Conservation (phyloP, 257 asterid genomes). For the Capsicum pubescens region DNA sequence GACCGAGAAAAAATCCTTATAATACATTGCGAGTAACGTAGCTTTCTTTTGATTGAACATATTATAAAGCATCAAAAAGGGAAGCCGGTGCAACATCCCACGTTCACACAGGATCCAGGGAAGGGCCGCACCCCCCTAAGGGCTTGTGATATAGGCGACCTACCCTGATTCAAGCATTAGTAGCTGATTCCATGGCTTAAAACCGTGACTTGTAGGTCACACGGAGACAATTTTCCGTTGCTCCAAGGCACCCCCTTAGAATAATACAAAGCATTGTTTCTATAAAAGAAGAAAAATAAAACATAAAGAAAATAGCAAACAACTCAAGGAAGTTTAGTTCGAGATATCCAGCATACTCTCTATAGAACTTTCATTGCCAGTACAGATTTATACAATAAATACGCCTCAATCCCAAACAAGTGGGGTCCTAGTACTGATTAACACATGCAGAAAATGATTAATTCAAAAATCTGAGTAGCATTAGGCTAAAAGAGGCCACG, state of each 20-base stretch:
- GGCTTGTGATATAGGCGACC: too few relatives aligned
- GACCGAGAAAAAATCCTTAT: not conserved
- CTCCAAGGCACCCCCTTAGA: too few relatives aligned
- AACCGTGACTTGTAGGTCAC: too few relatives aligned
- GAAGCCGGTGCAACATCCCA: too few relatives aligned
- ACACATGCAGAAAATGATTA: not conserved
- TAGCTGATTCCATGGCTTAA: too few relatives aligned
- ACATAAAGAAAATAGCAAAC: not conserved
- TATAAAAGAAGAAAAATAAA: not conserved
- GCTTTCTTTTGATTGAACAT: not conserved
- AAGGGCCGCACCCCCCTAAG: too few relatives aligned
- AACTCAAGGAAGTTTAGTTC: not conserved
- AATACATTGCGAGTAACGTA: not conserved
- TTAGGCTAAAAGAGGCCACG: not conserved
- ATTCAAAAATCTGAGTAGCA: conserved; percentile 5
- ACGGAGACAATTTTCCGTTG: too few relatives aligned
- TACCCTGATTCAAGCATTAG: too few relatives aligned
- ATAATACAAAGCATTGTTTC: not conserved
- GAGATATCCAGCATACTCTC: not conserved
- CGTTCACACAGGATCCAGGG: too few relatives aligned
- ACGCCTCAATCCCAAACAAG: not conserved
- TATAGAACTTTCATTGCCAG: not conserved
- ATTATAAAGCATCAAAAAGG: not conserved
- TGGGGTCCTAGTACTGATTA: not conserved
- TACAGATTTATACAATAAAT: not conserved